Conservation (phyloP, 805 yeast species). For the Candida multigemmis region DNA sequence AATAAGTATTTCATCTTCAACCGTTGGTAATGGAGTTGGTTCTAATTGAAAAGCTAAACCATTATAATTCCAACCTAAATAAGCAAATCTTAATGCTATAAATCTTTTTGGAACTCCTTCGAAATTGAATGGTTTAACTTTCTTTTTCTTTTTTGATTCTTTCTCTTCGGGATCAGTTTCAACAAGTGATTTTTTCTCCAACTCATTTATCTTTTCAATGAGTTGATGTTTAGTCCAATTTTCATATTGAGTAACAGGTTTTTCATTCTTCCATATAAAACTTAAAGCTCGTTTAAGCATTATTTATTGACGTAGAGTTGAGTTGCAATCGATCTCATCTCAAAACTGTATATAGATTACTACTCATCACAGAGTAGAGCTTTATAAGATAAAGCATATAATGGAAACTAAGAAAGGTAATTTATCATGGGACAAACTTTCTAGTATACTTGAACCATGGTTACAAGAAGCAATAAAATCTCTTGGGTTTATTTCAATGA, state of each 20-base stretch:
- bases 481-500: slow-evolving; percentile 73
- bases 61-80: slow-evolving; percentile 90
- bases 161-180: background rate
- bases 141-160: slow-evolving; percentile 4
- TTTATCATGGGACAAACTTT: slow-evolving; percentile 52
- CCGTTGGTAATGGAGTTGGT: slow-evolving; percentile 74
- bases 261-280: slow-evolving; percentile 10
- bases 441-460: slow-evolving; percentile 59
- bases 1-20: slow-evolving; percentile 66
- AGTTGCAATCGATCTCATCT: slow-evolving; percentile 1
- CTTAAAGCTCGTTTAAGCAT: slow-evolving; percentile 19
- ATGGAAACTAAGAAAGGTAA: slow-evolving; percentile 28
- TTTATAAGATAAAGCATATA: too few species aligned
- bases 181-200: slow-evolving; percentile 31
- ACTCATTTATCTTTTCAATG: slow-evolving; percentile 42
- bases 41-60: slow-evolving; percentile 81
- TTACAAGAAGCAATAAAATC: slow-evolving; percentile 60
- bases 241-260: slow-evolving; percentile 29
- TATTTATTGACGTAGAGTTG: slow-evolving; percentile 1
- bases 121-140: slow-evolving; percentile 52
- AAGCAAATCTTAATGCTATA: slow-evolving; percentile 77
- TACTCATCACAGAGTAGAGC: background rate
- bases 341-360: slow-evolving; percentile 1
- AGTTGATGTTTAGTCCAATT: slow-evolving; percentile 62
- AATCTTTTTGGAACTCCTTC: slow-evolving; percentile 53